These are phyloP conservation scores for Neurospora terricola DNA, from an alignment of 495 filamentous ascomycete genomes.

Conservation along the genomic window DNA sequence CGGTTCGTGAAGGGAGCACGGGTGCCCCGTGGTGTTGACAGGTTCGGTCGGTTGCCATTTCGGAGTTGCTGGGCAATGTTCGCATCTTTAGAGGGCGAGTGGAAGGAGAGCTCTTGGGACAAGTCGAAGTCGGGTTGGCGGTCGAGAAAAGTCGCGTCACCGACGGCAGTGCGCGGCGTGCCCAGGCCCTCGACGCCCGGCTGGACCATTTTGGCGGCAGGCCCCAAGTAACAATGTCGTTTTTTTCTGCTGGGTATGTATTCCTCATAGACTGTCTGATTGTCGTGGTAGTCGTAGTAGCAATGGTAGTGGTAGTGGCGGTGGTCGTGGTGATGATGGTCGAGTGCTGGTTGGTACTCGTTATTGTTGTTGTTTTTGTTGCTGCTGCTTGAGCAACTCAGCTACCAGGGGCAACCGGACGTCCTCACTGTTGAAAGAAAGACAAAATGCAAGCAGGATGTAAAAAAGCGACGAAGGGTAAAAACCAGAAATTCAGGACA, in stretches of 20 bases:
- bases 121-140: constrained; percentile 63
- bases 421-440: not conserved
- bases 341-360: not conserved
- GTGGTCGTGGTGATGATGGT: not conserved
- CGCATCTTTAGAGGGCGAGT: constrained; percentile 71
- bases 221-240: not conserved
- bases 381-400: not conserved
- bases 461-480: not conserved
- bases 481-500: not conserved
- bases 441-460: not conserved
- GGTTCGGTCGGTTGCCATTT: constrained; percentile 48
- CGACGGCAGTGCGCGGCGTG: constrained; percentile 68
- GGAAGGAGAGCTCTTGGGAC: constrained; percentile 74
- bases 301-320: not conserved
- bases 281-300: not conserved
- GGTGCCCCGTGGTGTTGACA: constrained; percentile 57
- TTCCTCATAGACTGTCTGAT: constrained; percentile 1
- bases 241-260: not conserved
- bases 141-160: constrained; percentile 69
- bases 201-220: constrained; percentile 29
- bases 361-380: not conserved
- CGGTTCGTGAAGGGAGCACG: constrained; percentile 57
- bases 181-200: constrained; percentile 51
- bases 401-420: not conserved
- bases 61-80: constrained; percentile 59